Conservation (phyloP, 2,329 filamentous ascomycete species). For the Celoporthe dispersa region DNA sequence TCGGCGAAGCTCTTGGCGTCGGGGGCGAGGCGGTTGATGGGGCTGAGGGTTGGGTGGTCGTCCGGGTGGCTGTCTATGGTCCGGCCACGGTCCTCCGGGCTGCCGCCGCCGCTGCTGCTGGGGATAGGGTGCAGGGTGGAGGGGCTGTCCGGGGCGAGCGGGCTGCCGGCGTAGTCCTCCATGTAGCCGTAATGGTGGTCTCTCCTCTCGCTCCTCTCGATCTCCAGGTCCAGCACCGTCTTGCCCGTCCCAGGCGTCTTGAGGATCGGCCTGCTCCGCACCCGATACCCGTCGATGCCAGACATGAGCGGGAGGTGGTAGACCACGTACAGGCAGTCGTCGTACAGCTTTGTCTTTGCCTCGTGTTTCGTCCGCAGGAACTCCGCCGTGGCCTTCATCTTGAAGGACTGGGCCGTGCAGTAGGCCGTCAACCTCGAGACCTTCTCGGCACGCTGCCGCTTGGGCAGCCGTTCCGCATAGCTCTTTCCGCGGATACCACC, state of each 20-base stretch:
- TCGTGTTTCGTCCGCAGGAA: constrained; percentile 88
- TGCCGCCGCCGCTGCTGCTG: constrained; percentile 36
- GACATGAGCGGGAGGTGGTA: constrained; percentile 90
- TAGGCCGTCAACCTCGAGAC: constrained; percentile 91
- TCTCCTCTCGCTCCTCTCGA: constrained; percentile 87
- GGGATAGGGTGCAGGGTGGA: constrained; percentile 35
- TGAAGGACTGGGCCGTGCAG: constrained; percentile 93
- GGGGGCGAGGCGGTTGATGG: constrained; percentile 65
- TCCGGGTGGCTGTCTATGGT: constrained; percentile 36
- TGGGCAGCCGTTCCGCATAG: constrained; percentile 91
- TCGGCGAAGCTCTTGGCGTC: constrained; percentile 84
- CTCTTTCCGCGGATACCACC: constrained; percentile 76
- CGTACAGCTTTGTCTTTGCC: constrained; percentile 93
- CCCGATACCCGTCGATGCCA: constrained; percentile 82
- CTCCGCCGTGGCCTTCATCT: constrained; percentile 82
- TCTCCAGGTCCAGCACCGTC: constrained; percentile 90
- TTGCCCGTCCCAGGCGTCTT: constrained; percentile 90
- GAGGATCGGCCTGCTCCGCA: constrained; percentile 87
- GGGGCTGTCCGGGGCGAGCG: constrained; percentile 10
- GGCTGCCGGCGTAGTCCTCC: constrained; percentile 66
- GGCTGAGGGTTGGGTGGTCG: constrained; percentile 47
- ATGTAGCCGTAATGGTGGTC: constrained; percentile 93
- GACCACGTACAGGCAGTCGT: constrained; percentile 94
- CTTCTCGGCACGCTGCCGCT: constrained; percentile 84
- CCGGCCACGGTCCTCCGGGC: constrained; percentile 28